phyloP scores from a whole-genome alignment of 352 stramenopile species.

The Pythium rhizo-oryzae region DNA sequence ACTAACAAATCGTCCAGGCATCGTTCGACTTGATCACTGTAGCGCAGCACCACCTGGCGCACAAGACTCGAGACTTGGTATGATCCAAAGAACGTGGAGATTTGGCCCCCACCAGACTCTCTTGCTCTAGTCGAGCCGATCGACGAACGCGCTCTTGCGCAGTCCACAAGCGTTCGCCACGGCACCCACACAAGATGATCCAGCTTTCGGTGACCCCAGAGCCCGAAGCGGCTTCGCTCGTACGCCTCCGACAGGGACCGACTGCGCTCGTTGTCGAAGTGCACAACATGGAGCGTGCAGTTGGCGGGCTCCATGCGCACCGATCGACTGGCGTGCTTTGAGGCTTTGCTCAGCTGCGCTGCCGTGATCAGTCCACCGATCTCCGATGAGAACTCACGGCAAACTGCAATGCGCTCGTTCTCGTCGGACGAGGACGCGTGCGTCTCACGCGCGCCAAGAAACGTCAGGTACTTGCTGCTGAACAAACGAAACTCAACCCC shows the following conservation, averaged over 20 bases:
- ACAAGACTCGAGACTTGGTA: conserved; percentile 1
- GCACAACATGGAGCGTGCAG: conserved; percentile 16
- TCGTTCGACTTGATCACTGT: neutral
- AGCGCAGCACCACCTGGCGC: neutral
- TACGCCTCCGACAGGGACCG: conserved; percentile 7
- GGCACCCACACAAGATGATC: conserved; percentile 30
- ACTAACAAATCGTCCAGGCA: conserved; percentile 8
- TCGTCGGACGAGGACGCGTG: neutral
- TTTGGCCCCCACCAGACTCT: neutral
- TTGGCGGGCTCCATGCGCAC: conserved; percentile 3
- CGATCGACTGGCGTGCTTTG: neutral
- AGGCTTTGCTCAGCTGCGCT: neutral
- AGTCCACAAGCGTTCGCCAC: conserved; percentile 12
- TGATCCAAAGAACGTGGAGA: conserved; percentile 3
- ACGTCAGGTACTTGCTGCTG: neutral
- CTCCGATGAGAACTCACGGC: conserved; percentile 13
- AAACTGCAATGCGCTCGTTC: neutral
- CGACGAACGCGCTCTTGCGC: neutral
- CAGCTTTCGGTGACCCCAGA: neutral
- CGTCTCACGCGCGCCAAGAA: neutral
- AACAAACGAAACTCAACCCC: conserved; percentile 16
- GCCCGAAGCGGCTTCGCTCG: neutral
- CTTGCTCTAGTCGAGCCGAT: neutral
- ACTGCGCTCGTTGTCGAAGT: conserved; percentile 9
- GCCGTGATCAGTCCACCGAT: conserved; percentile 14